Conservation (phyloP, 257 asterid genomes). For the Solanum lycopersicoides region DNA sequence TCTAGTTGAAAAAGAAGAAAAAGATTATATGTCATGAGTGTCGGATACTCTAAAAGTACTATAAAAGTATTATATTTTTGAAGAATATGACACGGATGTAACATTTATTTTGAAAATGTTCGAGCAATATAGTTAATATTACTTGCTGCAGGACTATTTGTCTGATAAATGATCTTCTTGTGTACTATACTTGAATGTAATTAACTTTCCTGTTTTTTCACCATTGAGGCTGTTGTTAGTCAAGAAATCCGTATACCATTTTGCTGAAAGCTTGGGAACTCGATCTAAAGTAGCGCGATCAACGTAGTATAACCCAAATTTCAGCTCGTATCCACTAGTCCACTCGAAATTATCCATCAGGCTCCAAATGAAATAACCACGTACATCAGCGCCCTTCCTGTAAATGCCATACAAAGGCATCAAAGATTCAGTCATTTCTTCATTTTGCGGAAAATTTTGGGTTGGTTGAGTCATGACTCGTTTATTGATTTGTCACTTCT, state of each 20-base stretch:
- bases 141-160: not conserved
- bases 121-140: too few relatives aligned
- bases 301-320: slow-evolving; percentile 44
- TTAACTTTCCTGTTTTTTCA: not conserved
- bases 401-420: not conserved
- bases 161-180: too few relatives aligned
- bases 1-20: too few relatives aligned
- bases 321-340: slow-evolving; percentile 30
- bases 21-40: too few relatives aligned
- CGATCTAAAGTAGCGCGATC: slow-evolving; percentile 33
- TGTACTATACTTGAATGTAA: not conserved
- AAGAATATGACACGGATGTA: too few relatives aligned
- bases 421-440: not conserved
- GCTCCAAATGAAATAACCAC: slow-evolving; percentile 70
- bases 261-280: slow-evolving; percentile 48
- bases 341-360: slow-evolving; percentile 75
- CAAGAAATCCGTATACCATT: slow-evolving; percentile 54
- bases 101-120: too few relatives aligned
- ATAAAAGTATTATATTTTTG: too few relatives aligned
- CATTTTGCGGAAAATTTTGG: not conserved
- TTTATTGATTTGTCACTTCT: not conserved
- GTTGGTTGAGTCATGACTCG: not conserved
- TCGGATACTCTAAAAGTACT: too few relatives aligned
- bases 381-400: slow-evolving; percentile 59
- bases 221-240: slow-evolving; percentile 7